Evolutionary conservation across 768 basidiomycete genomes (phyloP).

Genomic region (Suillus weaverae): DNA sequence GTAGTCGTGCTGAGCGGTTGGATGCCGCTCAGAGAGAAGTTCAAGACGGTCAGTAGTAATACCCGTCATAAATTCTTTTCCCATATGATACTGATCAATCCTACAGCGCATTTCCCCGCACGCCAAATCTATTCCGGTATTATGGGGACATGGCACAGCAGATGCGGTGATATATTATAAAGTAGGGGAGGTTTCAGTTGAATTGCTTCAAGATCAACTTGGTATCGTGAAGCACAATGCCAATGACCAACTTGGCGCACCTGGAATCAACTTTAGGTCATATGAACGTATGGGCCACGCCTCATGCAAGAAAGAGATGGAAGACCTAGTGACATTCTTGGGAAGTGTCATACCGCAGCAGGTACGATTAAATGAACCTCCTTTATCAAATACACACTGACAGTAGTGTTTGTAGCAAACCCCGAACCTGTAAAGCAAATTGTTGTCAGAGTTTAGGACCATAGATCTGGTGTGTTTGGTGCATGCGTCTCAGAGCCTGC

Average conservation of each 20-base stretch:
- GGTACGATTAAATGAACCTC: background rate
- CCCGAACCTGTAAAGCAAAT: background rate
- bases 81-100: background rate
- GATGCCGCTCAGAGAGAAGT: slow-evolving; percentile 43
- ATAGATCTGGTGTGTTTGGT: background rate
- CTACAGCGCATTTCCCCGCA: slow-evolving; percentile 46
- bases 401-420: background rate
- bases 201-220: slow-evolving; percentile 19
- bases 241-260: background rate
- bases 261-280: background rate
- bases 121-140: slow-evolving; percentile 15
- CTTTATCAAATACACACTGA: background rate
- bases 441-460: too few species aligned
- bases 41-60: slow-evolving; percentile 33
- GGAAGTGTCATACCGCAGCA: slow-evolving; percentile 16
- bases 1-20: slow-evolving; percentile 43
- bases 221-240: slow-evolving; percentile 8
- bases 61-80: background rate
- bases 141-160: slow-evolving; percentile 25
- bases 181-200: slow-evolving; percentile 13
- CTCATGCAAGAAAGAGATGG: slow-evolving; percentile 17
- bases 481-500: background rate
- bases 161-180: slow-evolving; percentile 18
- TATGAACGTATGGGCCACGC: slow-evolving; percentile 15
- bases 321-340: slow-evolving; percentile 18